Evolutionary conservation across 108 stramenopile genomes (phyloP).

Genomic region (Skeletonema marinoi): DNA sequence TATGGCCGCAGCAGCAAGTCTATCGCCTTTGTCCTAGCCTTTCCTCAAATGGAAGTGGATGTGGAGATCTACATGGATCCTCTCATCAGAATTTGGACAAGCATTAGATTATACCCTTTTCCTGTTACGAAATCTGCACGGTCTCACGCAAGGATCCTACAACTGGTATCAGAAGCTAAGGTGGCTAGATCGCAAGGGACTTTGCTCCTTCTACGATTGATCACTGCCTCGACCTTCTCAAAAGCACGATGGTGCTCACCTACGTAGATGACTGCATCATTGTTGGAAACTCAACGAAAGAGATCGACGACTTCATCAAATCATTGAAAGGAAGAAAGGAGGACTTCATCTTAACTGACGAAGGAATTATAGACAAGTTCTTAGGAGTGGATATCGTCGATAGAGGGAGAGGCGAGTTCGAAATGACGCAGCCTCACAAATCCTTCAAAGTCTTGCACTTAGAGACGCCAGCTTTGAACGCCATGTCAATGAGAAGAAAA

Average conservation of each 20-base stretch:
- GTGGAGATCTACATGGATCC: constrained; percentile 34
- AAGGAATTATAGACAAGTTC: constrained; percentile 56
- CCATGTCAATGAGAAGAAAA: no score
- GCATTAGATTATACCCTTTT: neutral
- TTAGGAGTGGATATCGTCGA: constrained; percentile 48
- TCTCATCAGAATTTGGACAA: constrained; percentile 15
- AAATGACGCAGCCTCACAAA: constrained; percentile 49
- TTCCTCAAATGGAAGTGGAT: constrained; percentile 40
- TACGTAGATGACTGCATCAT: constrained; percentile 60
- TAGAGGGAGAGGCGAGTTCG: constrained; percentile 26
- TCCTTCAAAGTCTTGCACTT: constrained; percentile 9
- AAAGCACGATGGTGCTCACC: neutral
- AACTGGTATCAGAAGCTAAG: constrained; percentile 24
- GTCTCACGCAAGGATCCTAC: constrained; percentile 24
- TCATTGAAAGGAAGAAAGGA: constrained; percentile 9
- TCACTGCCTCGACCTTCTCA: constrained; percentile 4
- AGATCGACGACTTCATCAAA: constrained; percentile 33
- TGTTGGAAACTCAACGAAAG: constrained; percentile 22
- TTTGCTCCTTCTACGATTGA: constrained; percentile 8
- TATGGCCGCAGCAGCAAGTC: constrained; percentile 10
- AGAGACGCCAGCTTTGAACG: no score
- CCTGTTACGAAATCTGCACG: constrained; percentile 23
- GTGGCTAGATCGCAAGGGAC: neutral
- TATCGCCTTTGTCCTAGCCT: constrained; percentile 40
- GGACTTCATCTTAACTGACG: constrained; percentile 33